Evolutionary conservation across 1,139 yeast genomes (phyloP), one percentile per base, ranked within the genome.

Genomic region (Scheffersomyces cryptocercus): DNA sequence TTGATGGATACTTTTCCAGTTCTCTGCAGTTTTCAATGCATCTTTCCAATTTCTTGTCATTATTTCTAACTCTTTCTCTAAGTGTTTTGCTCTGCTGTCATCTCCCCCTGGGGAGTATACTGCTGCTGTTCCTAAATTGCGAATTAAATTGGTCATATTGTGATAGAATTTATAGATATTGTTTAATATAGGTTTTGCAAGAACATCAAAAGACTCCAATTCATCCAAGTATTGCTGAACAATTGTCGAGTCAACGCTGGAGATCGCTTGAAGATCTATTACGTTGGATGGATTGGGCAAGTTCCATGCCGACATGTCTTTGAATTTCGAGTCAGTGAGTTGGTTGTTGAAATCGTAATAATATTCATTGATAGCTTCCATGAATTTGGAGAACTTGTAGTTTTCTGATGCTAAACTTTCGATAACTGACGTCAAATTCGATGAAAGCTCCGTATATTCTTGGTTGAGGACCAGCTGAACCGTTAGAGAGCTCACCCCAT

Each of bases 1-100:
- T 14, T 31, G 35, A 14, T 31, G 35, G 15, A 31, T 46, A 26
- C 55, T 60, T 43, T 70, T 72, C 82, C 81, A 77, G 45, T 70
- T 68, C 32, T 77, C 81, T 31, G 74, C 64, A 1, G 79, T 73
- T 38, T 65, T 68, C 47, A 76, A 59, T 0, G 82, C 77, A 36
- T 68, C 69, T 40, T 72, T 64, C 71, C 79, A 69, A 48, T 74
- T 76, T 35, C 61, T 56, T 20, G 65, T 66, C 41, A 75, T 66
- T 8, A 52, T 48, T 26, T 65, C 68, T 42, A 75, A 62, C 44
- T 77, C 77, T 13, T 59, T 59, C 44, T 63, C 62, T 39, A 76
- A 58, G 40, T 61, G 62, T 28, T 58, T 57, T 32, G 64, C 54
- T 31, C 59, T 52, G 26, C 47, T 36, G 4, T 44, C 46, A 24